Percentiles rank a stretch among this genome's conserved stretches.
Evolutionary conservation across 1,139 yeast genomes (phyloP).

Genomic region (Taphrina communis): DNA sequence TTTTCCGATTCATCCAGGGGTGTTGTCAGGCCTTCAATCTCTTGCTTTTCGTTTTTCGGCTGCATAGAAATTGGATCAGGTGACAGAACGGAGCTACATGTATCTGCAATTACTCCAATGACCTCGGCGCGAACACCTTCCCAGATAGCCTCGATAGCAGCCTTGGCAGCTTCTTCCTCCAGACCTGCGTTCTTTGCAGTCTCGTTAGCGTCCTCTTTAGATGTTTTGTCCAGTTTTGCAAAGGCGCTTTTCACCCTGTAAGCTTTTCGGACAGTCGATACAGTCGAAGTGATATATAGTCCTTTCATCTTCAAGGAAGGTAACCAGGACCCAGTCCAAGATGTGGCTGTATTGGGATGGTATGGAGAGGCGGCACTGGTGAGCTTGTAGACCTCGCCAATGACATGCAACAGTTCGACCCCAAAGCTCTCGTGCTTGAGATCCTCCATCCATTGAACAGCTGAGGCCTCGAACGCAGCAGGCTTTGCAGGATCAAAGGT

Average conservation of each 20-base stretch:
- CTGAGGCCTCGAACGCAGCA: conserved; percentile 74
- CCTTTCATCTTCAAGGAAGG: conserved; percentile 37
- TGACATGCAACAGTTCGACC: conserved; percentile 79
- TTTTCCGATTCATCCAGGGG: conserved; percentile 13
- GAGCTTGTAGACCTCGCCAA: conserved; percentile 70
- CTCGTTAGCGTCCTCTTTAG: conserved; percentile 2
- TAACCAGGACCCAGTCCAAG: conserved; percentile 39
- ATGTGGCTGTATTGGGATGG: conserved; percentile 28
- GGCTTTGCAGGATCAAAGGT: conserved; percentile 71
- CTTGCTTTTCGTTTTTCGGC: conserved; percentile 34
- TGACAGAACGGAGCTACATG: conserved; percentile 26
- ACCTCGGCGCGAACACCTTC: conserved; percentile 41
- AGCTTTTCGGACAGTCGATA: conserved; percentile 35
- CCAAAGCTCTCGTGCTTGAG: conserved; percentile 92
- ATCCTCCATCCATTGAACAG: conserved; percentile 76
- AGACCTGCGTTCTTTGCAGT: conserved; percentile 23
- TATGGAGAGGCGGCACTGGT: conserved; percentile 32
- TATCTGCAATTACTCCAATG: conserved; percentile 38
- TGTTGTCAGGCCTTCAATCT: conserved; percentile 22
- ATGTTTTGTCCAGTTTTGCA: conserved; percentile 37
- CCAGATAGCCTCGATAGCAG: conserved; percentile 40
- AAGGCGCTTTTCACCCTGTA: conserved; percentile 40
- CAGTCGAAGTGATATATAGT: conserved; percentile 31
- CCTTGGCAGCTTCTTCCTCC: conserved; percentile 41
- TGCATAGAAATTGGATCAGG: conserved; percentile 20